Base-by-base conservation (phyloP, 495 filamentous ascomycete genomes). In the Trichocladium uniseriatum region DNA sequence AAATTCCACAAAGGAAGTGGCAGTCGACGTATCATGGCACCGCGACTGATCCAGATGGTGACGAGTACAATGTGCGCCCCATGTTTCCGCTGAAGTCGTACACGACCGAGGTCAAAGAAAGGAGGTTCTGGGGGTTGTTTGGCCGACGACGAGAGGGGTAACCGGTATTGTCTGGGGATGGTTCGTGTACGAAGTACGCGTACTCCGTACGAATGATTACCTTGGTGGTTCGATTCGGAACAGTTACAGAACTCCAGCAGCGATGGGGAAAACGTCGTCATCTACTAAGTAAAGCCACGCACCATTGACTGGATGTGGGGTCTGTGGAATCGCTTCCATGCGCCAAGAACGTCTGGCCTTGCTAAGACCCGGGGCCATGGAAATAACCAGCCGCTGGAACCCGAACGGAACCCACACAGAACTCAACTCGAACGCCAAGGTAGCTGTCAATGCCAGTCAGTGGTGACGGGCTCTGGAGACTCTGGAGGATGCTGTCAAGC, bases 81-180 rank as follows among this genome's bases (percentile, higher is more conserved):
- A 14, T 55, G 37, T 67, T 64, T 20, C 64, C 64, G 0, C 19
- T 66, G 49, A 58, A 49, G 47, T 60, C 64, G 19, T 66, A 59
- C 43, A 54, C 46, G 19, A 43, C 52, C 5, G 62, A 63, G 43
- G 56, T 56, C 27, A 58, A 51, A 36, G 58, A 60, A 45, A 58
- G 45, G 56, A 44, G 60, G 18, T 57, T 65, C 18, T 59, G 51
- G 46, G 61, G 61, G 1, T 28, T 60, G 9, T 67, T 67, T 43
- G 41, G 53, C 3, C 49, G 60, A 29, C 58, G 46, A 22, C 49
- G 37, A 29, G 41, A 48, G 22, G n/a, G 21, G 7, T 42, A 15
- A 27, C 24, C 24, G 24, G 24, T n/a, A n/a, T n/a, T n/a, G n/a
- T n/a, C n/a, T n/a, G n/a, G n/a, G n/a, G n/a, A n/a, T n/a, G n/a